phyloP scores from a whole-genome alignment of 2,329 filamentous ascomycete species.

The Phialophora expanda region DNA sequence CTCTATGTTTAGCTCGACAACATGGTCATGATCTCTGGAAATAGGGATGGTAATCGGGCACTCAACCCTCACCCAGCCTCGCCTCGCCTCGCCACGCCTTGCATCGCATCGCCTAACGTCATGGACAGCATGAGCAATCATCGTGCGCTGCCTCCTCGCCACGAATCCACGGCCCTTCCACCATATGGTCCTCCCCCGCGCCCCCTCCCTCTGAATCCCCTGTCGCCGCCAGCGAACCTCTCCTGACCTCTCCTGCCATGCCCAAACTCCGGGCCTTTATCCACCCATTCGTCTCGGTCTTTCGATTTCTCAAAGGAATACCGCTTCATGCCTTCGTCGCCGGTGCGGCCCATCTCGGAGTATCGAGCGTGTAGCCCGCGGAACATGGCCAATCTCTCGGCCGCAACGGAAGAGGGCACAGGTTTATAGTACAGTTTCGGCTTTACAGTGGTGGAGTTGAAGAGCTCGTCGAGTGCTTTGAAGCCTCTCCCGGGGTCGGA shows the following conservation, averaged over 20 bases:
- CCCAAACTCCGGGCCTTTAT: conserved; percentile 70
- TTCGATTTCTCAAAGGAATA: conserved; percentile 70
- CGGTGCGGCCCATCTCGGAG: conserved; percentile 41
- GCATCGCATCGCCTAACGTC: too few relatives aligned
- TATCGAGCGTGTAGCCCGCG: conserved; percentile 50
- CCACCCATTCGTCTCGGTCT: conserved; percentile 65
- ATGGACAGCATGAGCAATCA: conserved; percentile 4
- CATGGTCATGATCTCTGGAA: neutral
- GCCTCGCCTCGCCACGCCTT: too few relatives aligned
- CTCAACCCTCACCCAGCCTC: neutral
- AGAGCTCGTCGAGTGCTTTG: conserved; percentile 64
- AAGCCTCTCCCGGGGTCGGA: conserved; percentile 49
- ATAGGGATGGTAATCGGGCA: neutral
- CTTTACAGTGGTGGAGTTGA: conserved; percentile 64
- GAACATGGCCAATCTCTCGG: conserved; percentile 67
- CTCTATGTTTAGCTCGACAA: neutral
- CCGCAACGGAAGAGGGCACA: conserved; percentile 67
- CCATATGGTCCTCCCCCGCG: conserved; percentile 31
- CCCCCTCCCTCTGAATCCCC: conserved; percentile 32
- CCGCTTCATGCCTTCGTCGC: conserved; percentile 65
- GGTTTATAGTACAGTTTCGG: conserved; percentile 70
- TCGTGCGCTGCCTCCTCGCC: conserved; percentile 21
- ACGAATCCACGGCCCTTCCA: conserved; percentile 21
- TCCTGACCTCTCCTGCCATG: conserved; percentile 48
- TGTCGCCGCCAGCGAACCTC: conserved; percentile 39